Base-by-base conservation (phyloP, 441 rosid species). In the Adansonia rubrostipa region DNA sequence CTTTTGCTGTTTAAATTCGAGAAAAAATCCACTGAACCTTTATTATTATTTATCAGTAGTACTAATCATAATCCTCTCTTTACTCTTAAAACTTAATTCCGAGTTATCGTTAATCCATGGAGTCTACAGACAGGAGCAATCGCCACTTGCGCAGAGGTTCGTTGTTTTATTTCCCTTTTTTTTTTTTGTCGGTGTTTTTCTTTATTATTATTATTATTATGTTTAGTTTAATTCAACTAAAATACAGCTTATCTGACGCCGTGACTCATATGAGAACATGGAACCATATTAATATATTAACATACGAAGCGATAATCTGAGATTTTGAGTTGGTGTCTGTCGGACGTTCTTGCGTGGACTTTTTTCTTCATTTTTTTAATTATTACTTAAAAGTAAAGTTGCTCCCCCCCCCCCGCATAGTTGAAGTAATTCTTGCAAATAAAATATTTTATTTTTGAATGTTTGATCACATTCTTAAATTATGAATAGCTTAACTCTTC, bases 101-200 rank as follows among this genome's bases (percentile, higher is more conserved):
- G 28, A 24, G 28, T 24, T 24, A 24, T 24, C 78, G 71, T 80
- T 75, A 14, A 67, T 79, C 78, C 71, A 94, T 96, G 99, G 97
- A 86, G 63, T 89, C 95, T 5, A 75, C 84, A 76, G 83, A 72
- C 82, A 90, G 75, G 88, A 84, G 87, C 87, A 88, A 89, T 88
- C 94, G 90, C 83, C 88, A 89, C 75, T 78, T 89, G 61, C 77
- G 85, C 78, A 65, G 83, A 90, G 98, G 98, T 92, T 80, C 47
- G 83, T 71, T 69, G 42, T 69, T 48, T 69, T 58, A 17, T 10
- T 17, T 42, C 45, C 33, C 33, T 47, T 14, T 40, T 2, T 8
- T 7, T 40, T 53, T 47, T 53, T 48, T 51, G 19, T n/a, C 14
- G 7, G 76, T 58, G 78, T 47, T 19, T 68, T 53, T 1, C 8